These are phyloP conservation scores for Cornus florida DNA, from an alignment of 148 eudicot genomes.

Conservation along the genomic window DNA sequence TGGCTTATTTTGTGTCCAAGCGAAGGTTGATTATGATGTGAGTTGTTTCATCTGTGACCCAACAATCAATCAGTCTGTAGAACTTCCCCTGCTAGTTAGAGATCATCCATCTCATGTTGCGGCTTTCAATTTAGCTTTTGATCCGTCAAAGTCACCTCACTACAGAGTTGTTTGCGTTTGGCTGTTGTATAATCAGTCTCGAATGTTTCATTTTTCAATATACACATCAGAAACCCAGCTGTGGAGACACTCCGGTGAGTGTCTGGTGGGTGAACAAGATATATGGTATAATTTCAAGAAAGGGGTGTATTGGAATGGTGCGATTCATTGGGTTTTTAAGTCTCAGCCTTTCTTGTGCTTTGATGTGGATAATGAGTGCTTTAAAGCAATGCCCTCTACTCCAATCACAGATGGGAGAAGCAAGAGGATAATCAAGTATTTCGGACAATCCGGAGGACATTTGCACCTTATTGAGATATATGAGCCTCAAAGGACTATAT, in stretches of 20 bases:
- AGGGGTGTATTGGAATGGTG: slow-evolving; percentile 52
- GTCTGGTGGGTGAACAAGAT: slow-evolving; percentile 16
- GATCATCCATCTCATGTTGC: too few species aligned
- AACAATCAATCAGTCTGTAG: too few species aligned
- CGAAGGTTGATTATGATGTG: too few species aligned
- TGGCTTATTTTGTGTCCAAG: too few species aligned
- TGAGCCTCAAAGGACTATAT: too few species aligned
- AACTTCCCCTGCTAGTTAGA: too few species aligned
- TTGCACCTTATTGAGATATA: slow-evolving; percentile 36
- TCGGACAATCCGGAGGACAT: slow-evolving; percentile 52
- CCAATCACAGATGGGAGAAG: slow-evolving; percentile 21
- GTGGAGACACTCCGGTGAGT: slow-evolving; percentile 28
- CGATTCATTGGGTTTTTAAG: slow-evolving; percentile 47
- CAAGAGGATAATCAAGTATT: slow-evolving; percentile 33
- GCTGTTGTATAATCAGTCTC: not conserved
- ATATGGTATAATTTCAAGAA: not conserved
- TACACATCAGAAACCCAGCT: slow-evolving; percentile 16
- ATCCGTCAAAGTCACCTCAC: slow-evolving; percentile 8
- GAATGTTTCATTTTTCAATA: not conserved
- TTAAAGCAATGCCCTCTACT: slow-evolving; percentile 24
- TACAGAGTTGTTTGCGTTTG: slow-evolving; percentile 27
- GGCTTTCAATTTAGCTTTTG: slow-evolving; percentile 37
- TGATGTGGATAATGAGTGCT: slow-evolving; percentile 24
- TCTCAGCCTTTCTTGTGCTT: slow-evolving; percentile 23
- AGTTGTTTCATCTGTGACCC: too few species aligned